phyloP scores from a whole-genome alignment of 306 rosid genomes.

The Luffa aegyptiaca region DNA sequence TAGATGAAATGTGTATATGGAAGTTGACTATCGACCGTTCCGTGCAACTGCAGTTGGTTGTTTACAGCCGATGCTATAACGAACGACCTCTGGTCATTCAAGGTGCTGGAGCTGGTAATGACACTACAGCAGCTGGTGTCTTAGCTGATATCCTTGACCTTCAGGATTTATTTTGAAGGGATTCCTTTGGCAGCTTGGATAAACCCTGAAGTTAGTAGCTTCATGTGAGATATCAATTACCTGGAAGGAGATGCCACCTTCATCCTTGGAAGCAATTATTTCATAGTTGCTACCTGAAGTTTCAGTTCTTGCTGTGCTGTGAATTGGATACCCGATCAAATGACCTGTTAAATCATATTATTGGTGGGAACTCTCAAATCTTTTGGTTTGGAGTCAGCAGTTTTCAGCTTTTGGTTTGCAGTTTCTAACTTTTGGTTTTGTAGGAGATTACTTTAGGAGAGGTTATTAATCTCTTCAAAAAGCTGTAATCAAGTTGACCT shows the following conservation, averaged over 20 bases:
- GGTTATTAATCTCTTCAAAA: no score
- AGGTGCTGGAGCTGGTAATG: conserved; percentile 99
- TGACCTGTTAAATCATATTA: not conserved
- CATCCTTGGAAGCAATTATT: not conserved
- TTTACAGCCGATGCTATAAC: conserved; percentile 64
- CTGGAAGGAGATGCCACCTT: not conserved
- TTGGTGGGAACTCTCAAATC: not conserved
- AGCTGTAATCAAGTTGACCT: no score
- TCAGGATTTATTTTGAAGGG: conserved; percentile 55
- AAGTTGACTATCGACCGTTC: not conserved
- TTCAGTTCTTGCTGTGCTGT: not conserved
- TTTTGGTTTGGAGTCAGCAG: not conserved
- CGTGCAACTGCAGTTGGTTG: conserved; percentile 59
- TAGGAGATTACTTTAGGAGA: not conserved
- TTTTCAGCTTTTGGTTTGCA: not conserved
- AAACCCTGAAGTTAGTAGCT: not conserved
- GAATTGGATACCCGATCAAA: not conserved
- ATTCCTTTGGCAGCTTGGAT: not conserved
- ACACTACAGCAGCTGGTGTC: conserved; percentile 91
- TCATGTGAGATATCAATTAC: not conserved
- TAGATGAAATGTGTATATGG: not conserved
- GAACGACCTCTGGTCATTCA: conserved; percentile 80
- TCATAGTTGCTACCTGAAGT: not conserved
- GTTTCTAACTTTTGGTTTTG: no score
- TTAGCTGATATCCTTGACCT: conserved; percentile 88